These are phyloP conservation scores for Oryza meyeriana DNA, from an alignment of 176 grass and related monocot genomes.

Conservation along the genomic window DNA sequence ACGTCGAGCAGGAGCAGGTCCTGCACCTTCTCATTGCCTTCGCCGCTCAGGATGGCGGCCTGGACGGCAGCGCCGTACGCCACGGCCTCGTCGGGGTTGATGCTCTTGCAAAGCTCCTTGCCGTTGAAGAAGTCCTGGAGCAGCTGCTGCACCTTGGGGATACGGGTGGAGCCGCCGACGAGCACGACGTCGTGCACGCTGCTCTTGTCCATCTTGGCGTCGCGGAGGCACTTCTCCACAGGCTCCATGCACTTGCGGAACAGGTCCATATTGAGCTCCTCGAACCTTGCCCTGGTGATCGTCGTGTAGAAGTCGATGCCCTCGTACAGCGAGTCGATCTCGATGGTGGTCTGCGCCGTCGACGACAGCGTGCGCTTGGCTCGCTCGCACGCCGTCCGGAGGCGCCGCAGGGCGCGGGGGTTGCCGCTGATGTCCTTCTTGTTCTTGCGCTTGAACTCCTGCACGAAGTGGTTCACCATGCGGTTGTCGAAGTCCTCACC, in stretches of 20 bases:
- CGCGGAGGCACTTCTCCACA: conserved; percentile 92
- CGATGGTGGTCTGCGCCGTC: conserved; percentile 84
- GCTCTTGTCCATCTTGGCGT: conserved; percentile 99
- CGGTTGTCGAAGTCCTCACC: conserved; percentile 74
- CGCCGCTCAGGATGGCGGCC: conserved; percentile 92
- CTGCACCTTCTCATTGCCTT: conserved; percentile 94
- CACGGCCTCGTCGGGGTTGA: conserved; percentile 99
- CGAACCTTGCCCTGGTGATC: conserved; percentile 82
- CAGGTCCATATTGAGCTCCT: conserved; percentile 97
- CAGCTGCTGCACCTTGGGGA: conserved; percentile 94
- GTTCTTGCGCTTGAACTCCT: conserved; percentile 67
- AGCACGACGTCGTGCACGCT: conserved; percentile 84
- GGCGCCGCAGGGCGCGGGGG: conserved; percentile 38
- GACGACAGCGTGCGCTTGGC: conserved; percentile 93
- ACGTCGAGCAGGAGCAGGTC: conserved; percentile 85
- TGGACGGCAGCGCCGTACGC: conserved; percentile 86
- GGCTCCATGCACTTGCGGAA: conserved; percentile 97
- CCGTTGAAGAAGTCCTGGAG: conserved; percentile 99
- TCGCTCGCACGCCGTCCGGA: conserved; percentile 76
- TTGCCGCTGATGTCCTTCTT: conserved; percentile 69
- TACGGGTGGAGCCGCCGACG: conserved; percentile 87
- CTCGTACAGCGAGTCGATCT: conserved; percentile 91
- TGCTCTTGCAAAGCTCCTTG: conserved; percentile 99
- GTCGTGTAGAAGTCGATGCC: conserved; percentile 95
- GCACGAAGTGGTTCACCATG: conserved; percentile 74